These are phyloP conservation scores for Penicillium flavigenum DNA, from an alignment of 495 filamentous ascomycete genomes.

Conservation along the genomic window DNA sequence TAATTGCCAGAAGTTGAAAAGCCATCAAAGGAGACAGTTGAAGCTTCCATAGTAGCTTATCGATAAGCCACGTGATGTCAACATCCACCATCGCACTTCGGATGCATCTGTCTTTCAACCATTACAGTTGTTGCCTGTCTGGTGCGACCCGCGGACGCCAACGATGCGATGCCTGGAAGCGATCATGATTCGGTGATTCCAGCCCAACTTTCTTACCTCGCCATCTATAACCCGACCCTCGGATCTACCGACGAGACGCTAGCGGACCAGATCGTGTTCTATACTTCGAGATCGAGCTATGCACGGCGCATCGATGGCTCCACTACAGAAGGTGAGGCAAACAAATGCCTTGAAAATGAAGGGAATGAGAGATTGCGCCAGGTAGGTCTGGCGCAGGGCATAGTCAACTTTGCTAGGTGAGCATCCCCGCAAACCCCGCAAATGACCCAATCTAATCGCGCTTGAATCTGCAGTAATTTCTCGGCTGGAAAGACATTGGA, in stretches of 20 bases:
- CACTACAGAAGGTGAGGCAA: constrained; percentile 50
- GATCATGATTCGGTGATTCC: constrained; percentile 56
- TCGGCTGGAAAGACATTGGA: constrained; percentile 73
- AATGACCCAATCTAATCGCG: constrained; percentile 14
- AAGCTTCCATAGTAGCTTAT: constrained; percentile 25
- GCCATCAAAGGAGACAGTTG: neutral
- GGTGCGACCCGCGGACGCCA: neutral
- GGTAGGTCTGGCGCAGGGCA: constrained; percentile 96
- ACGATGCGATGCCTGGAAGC: constrained; percentile 44
- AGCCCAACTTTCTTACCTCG: constrained; percentile 81
- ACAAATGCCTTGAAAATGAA: constrained; percentile 60
- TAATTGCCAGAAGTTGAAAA: neutral
- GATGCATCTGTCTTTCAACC: neutral
- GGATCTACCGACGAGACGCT: constrained; percentile 84
- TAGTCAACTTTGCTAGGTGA: constrained; percentile 86
- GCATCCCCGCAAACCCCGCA: constrained; percentile 18
- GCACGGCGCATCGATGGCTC: constrained; percentile 37
- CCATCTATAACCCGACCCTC: constrained; percentile 93
- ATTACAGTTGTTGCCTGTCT: constrained; percentile 6
- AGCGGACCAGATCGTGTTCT: constrained; percentile 89
- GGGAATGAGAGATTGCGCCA: constrained; percentile 82
- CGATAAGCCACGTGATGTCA: constrained; percentile 48
- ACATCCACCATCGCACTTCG: constrained; percentile 14
- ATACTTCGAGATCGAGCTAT: constrained; percentile 54
- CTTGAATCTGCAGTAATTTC: constrained; percentile 60